These are phyloP conservation scores for Ustilaginoidea virens DNA, from an alignment of 2,329 filamentous ascomycete species.

Conservation along the genomic window DNA sequence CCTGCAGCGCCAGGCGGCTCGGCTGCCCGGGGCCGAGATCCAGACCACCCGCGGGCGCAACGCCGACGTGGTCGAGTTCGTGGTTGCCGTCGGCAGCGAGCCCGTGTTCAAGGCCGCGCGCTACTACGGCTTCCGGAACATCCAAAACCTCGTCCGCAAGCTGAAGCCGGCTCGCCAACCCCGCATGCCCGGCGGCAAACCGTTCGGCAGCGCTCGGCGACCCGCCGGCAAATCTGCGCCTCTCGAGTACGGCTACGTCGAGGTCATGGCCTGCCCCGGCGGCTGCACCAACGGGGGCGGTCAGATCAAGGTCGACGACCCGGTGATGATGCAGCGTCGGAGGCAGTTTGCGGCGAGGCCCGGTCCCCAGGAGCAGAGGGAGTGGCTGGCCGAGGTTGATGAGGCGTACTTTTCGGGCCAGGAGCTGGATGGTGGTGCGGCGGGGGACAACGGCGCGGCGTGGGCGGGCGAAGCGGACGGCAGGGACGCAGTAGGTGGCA, in stretches of 20 bases:
- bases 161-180: constrained; percentile 69
- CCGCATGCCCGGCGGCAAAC: constrained; percentile 62
- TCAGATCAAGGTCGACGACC: constrained; percentile 82
- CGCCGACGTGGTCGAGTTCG: constrained; percentile 78
- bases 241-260: constrained; percentile 76
- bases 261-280: constrained; percentile 98
- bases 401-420: constrained; percentile 80
- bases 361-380: constrained; percentile 67
- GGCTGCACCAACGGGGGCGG: constrained; percentile 96
- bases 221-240: constrained; percentile 30
- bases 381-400: constrained; percentile 68
- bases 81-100: constrained; percentile 41
- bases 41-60: constrained; percentile 66
- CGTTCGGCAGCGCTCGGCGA: constrained; percentile 38
- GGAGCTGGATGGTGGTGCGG: constrained; percentile 26
- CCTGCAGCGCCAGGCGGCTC: constrained; percentile 56
- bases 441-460: constrained; percentile 10
- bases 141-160: constrained; percentile 90
- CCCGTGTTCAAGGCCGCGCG: constrained; percentile 65
- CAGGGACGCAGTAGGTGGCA: constrained; percentile 40
- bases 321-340: constrained; percentile 38
- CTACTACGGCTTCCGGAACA: constrained; percentile 96
- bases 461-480: constrained; percentile 1
- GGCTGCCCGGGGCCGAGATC: constrained; percentile 57
- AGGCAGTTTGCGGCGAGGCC: constrained; percentile 36